These are phyloP conservation scores for Solanum pinnatisectum DNA, from an alignment of 257 asterid genomes.

Conservation along the genomic window DNA sequence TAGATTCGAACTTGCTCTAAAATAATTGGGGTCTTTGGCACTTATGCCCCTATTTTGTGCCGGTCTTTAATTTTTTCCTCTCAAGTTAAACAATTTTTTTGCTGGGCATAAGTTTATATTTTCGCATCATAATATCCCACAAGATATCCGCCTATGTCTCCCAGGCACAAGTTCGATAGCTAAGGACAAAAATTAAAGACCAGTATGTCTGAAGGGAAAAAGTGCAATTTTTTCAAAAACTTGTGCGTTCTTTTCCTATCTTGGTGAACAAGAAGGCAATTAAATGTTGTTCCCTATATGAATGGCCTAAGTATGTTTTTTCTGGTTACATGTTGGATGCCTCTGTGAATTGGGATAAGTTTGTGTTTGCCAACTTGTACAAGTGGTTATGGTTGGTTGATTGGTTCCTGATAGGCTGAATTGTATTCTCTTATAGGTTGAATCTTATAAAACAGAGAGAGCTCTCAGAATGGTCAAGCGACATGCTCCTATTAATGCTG, in stretches of 20 bases:
- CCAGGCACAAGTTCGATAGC: not conserved
- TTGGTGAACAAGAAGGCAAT: not conserved
- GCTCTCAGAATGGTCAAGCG: conserved; percentile 70
- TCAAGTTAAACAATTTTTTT: not conserved
- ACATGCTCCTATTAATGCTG: conserved; percentile 39
- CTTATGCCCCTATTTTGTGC: not conserved
- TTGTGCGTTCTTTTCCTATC: not conserved
- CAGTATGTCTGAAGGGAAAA: not conserved
- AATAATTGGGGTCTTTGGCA: not conserved
- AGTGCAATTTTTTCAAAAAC: not conserved
- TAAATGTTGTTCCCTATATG: not conserved
- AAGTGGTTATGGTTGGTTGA: not conserved
- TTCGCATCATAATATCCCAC: not conserved
- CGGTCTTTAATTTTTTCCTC: not conserved
- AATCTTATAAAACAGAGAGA: conserved; percentile 51
- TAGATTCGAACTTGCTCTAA: not conserved
- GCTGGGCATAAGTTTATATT: not conserved
- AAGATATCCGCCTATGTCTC: not conserved
- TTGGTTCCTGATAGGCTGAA: not conserved
- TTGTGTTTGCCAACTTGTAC: not conserved
- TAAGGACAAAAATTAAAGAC: not conserved
- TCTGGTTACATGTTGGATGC: not conserved
- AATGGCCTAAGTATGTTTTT: not conserved
- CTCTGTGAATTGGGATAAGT: not conserved
- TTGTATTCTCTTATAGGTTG: conserved; percentile 45